These are phyloP conservation scores for Fusarium praegraminearum DNA, from an alignment of 2,329 filamentous ascomycete genomes.

Conservation along the genomic window DNA sequence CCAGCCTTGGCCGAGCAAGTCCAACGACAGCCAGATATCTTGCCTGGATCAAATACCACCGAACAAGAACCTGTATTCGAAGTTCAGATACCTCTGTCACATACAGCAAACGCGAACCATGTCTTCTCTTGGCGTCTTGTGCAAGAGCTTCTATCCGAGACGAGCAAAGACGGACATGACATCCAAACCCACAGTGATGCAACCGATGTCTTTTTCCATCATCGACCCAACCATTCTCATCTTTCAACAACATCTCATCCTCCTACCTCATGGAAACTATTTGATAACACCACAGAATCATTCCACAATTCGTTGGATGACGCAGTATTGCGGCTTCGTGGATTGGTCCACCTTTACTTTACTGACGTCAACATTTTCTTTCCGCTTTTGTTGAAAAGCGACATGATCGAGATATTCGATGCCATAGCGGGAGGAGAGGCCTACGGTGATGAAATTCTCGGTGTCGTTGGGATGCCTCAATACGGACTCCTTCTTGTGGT, in stretches of 20 bases:
- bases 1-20: not conserved
- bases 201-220: slow-evolving; percentile 30
- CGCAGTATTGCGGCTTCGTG: rapidly evolving
- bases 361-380: slow-evolving; percentile 47
- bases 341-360: slow-evolving; percentile 39
- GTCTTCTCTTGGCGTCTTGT: slow-evolving; percentile 28
- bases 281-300: not conserved
- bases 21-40: not conserved
- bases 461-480: not conserved
- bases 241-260: not conserved
- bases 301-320: not conserved
- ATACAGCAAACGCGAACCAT: slow-evolving; percentile 37
- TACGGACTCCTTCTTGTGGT: slow-evolving; percentile 22
- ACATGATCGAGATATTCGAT: not conserved
- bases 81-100: slow-evolving; percentile 23
- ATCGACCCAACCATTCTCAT: not conserved
- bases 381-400: slow-evolving; percentile 8
- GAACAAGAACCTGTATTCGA: slow-evolving; percentile 1
- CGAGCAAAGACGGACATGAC: rapidly evolving
- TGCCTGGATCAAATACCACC: not conserved
- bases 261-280: slow-evolving; percentile 22
- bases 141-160: slow-evolving; percentile 1
- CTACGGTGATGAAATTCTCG: not conserved
- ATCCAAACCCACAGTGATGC: not conserved
- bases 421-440: not conserved